phyloP scores from a whole-genome alignment of 305 asterid species.

The Fraxinus floribunda region DNA sequence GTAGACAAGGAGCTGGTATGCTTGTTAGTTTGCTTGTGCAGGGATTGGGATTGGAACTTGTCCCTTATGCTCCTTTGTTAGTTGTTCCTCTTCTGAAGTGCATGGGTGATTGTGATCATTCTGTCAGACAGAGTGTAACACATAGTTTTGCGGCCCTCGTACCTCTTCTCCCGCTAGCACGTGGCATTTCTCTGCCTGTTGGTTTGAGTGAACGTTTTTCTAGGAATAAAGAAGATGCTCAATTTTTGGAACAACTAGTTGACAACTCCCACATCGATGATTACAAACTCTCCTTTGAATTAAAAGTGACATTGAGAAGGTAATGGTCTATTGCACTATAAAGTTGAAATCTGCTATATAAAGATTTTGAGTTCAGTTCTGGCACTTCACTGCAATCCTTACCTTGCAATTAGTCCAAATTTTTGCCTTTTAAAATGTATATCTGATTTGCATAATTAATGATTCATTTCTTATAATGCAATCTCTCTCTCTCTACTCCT shows the following conservation, averaged over 20 bases:
- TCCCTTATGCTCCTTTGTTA: constrained; percentile 92
- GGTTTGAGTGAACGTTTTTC: constrained; percentile 75
- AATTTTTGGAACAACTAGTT: constrained; percentile 92
- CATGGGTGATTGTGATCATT: constrained; percentile 90
- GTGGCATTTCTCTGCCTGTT: constrained; percentile 76
- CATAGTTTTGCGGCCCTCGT: constrained; percentile 97
- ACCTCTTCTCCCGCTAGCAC: constrained; percentile 96
- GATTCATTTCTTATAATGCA: background rate
- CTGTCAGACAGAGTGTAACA: constrained; percentile 98
- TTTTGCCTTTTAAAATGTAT: background rate
- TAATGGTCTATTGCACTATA: constrained; percentile 25
- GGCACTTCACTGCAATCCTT: background rate
- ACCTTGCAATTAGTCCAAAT: background rate
- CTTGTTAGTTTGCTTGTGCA: constrained; percentile 96
- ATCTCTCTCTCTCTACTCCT: background rate
- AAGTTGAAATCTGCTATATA: background rate
- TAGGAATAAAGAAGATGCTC: constrained; percentile 84
- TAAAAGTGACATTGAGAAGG: constrained; percentile 92
- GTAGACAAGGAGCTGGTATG: constrained; percentile 99
- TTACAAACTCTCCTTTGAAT: constrained; percentile 79
- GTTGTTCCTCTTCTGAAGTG: constrained; percentile 96
- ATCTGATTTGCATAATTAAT: background rate
- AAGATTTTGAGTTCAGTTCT: background rate
- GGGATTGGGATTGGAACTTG: constrained; percentile 92
- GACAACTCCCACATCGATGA: constrained; percentile 97